A percentile compares a stretch with the other conserved stretches of the same genome.
Conservation (phyloP, 2,329 filamentous ascomycete genomes). For the Hymenoscyphus albidus region DNA sequence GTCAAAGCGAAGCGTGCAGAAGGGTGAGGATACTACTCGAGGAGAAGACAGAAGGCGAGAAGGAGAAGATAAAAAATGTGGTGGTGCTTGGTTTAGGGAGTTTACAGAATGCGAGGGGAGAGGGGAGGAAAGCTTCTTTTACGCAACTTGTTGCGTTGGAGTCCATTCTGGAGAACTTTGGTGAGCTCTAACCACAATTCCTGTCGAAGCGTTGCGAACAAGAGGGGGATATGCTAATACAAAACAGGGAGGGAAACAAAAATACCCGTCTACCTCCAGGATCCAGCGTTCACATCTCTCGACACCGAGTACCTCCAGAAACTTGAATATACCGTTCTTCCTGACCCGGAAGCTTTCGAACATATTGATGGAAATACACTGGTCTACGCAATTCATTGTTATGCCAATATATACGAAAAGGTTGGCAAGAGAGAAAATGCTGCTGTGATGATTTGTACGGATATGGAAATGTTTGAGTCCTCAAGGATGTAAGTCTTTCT, state of each 20-base stretch:
- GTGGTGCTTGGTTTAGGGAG: slow-evolving; percentile 34
- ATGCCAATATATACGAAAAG: slow-evolving; percentile 30
- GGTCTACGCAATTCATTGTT: slow-evolving; percentile 37
- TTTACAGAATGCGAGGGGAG: slow-evolving; percentile 30
- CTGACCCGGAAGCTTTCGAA: slow-evolving; percentile 31
- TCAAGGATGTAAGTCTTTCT: slow-evolving; percentile 23
- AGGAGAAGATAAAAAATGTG: slow-evolving; percentile 24
- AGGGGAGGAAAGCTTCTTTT: slow-evolving; percentile 29
- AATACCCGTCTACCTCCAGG: slow-evolving; percentile 26
- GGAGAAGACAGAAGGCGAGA: slow-evolving; percentile 13
- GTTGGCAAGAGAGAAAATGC: slow-evolving; percentile 26
- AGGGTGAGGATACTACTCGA: slow-evolving; percentile 20
- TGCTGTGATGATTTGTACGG: slow-evolving; percentile 31
- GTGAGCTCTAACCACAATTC: slow-evolving; percentile 9
- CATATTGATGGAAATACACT: slow-evolving; percentile 27
- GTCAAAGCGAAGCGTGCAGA: slow-evolving; percentile 21
- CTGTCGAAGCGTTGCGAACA: neutral
- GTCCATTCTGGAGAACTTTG: slow-evolving; percentile 25
- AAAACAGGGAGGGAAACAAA: slow-evolving; percentile 3
- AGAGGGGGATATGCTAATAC: neutral
- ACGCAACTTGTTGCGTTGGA: slow-evolving; percentile 33
- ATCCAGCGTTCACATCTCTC: slow-evolving; percentile 32
- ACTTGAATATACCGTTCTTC: slow-evolving; percentile 28
- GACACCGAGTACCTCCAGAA: slow-evolving; percentile 31
- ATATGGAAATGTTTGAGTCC: slow-evolving; percentile 30